Evolutionary conservation across 2,329 filamentous ascomycete species (phyloP), one percentile per base, ranked within the genome.

Genomic region (Paecilomyces formosus): DNA sequence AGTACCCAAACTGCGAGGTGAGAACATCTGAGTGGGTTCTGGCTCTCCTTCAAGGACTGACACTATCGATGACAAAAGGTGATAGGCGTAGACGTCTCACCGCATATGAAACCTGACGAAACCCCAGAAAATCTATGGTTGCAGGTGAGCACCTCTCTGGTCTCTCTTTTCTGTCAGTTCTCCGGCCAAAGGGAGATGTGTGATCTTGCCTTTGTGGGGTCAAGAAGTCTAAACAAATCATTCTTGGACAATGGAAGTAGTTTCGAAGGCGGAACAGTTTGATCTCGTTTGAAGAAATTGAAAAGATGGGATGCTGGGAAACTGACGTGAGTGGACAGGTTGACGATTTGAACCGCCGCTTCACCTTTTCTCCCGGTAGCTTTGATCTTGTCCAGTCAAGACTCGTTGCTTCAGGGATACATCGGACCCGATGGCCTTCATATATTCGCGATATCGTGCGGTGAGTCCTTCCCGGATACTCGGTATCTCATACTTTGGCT

Each of bases 371-470:
- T 51, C 76, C 83, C 55, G 87, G 86, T 68, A 79, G 87, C 58
- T 96, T 95, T 76, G 89, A 96, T 66, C 77, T 96, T 56, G 85
- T 96, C 55, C 89, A 96, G 68, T 96, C 90, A 65, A 85, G 72
- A 79, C 83, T 63, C 58, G 73, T 81, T 61, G 73, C 74, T 61
- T 73, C 74, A 22, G 91, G 90, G 0, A 89, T 96, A 66, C 81
- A 92, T 67, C 77, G 79, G 58, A 76, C 80, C 61, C 82, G 90
- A 71, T 97, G 92, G 92, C 74, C 78, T 57, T 80, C 81, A 31
- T 96, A 95, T 72, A 74, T 96, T 63, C 79, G 80, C 64, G 92
- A 96, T 65, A 88, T 96, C 60, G 83, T 85, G 63, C 76, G 73
- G 76, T 78, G 66, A 66, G 71, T 60, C 58, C 7, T 28, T 21